Evolutionary conservation across 2,329 filamentous ascomycete genomes (phyloP).

Genomic region (Alternaria ventricosa): DNA sequence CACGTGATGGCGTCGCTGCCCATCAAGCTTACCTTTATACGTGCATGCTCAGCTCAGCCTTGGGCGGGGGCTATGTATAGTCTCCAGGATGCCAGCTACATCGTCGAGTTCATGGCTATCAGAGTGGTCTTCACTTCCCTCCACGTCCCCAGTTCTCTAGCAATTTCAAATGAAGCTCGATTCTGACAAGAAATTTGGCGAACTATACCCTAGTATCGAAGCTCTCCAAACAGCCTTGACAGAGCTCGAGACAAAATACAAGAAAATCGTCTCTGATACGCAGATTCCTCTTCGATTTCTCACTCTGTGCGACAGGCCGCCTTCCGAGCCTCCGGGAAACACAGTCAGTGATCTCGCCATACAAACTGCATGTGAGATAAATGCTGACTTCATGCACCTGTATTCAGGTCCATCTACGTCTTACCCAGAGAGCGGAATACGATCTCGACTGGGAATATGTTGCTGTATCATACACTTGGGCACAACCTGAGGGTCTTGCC

Average conservation of each 20-base stretch:
- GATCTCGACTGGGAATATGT: not conserved
- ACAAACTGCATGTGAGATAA: not conserved
- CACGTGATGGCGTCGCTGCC: not conserved
- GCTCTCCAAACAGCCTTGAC: not conserved
- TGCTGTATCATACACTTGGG: not conserved
- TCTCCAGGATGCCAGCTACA: not conserved
- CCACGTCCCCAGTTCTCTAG: not conserved
- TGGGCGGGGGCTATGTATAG: not conserved
- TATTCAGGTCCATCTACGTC: not conserved
- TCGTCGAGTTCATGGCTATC: not conserved
- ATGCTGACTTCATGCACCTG: not conserved
- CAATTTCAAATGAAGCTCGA: not conserved
- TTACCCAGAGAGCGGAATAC: not conserved
- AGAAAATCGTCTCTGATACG: not conserved
- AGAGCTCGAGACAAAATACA: not conserved
- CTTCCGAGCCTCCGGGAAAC: not conserved
- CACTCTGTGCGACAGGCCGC: not conserved
- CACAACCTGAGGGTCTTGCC: not conserved
- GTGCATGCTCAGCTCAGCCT: not conserved
- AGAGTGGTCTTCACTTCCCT: not conserved
- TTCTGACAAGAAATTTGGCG: not conserved
- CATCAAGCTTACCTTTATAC: not conserved
- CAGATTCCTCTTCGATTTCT: not conserved
- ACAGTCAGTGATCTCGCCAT: not conserved
- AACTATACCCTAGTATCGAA: not conserved